Percentiles rank a stretch among this genome's conserved stretches.
phyloP scores from a whole-genome alignment of 345 rosid genomes.

The Atalantia buxifolia region DNA sequence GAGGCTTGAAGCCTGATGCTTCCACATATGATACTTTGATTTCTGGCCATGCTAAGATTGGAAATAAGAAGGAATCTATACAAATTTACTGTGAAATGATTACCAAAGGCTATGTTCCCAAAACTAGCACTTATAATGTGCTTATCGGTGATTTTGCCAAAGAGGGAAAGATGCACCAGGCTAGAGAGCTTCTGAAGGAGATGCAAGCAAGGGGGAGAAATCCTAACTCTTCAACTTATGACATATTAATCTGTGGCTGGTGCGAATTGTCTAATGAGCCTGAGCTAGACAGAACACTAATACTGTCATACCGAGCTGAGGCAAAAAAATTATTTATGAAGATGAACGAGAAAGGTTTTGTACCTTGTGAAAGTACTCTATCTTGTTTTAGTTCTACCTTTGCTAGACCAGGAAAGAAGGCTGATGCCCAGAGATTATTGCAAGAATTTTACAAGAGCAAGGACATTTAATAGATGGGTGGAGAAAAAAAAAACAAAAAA shows the following conservation, averaged over 20 bases:
- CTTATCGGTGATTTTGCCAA: slow-evolving; percentile 62
- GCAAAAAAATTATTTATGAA: slow-evolving; percentile 53
- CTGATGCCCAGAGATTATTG: slow-evolving; percentile 49
- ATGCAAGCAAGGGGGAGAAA: slow-evolving; percentile 58
- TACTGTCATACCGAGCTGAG: slow-evolving; percentile 47
- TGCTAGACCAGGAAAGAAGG: slow-evolving; percentile 57
- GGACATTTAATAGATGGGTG: slow-evolving; percentile 15
- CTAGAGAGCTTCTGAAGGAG: slow-evolving; percentile 71
- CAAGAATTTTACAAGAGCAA: slow-evolving; percentile 49
- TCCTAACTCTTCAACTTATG: slow-evolving; percentile 72
- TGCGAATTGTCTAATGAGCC: slow-evolving; percentile 53
- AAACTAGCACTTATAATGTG: slow-evolving; percentile 71
- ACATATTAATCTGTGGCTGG: slow-evolving; percentile 68
- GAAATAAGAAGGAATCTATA: slow-evolving; percentile 62
- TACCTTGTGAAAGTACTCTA: slow-evolving; percentile 59
- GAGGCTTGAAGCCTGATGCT: slow-evolving; percentile 55
- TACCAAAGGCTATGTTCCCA: slow-evolving; percentile 64
- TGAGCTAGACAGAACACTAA: slow-evolving; percentile 46
- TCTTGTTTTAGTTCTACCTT: slow-evolving; percentile 56
- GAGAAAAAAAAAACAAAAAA: background rate
- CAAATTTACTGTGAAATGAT: slow-evolving; percentile 76
- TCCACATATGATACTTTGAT: slow-evolving; percentile 65
- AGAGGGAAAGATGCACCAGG: slow-evolving; percentile 73
- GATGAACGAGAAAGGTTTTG: slow-evolving; percentile 67
- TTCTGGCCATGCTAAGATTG: slow-evolving; percentile 65